Percentiles rank a stretch among this genome's conserved stretches.
Conservation (phyloP, 441 rosid genomes). For the Rhodomyrtus psidioides region DNA sequence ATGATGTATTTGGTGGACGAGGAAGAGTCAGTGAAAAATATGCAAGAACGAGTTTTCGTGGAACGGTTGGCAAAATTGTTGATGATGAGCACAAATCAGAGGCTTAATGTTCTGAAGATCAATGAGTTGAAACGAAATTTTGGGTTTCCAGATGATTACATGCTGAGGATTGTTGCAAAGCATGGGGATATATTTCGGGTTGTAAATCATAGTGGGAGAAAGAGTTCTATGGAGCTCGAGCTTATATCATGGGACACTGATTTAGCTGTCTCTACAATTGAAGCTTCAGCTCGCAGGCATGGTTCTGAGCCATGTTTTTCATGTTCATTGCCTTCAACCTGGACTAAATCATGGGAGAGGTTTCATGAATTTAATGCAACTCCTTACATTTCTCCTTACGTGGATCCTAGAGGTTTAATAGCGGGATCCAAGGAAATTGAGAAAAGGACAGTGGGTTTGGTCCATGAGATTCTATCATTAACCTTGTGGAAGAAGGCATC, state of each 20-base stretch:
- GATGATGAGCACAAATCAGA: conserved; percentile 72
- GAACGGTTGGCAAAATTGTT: conserved; percentile 64
- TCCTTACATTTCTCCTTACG: conserved; percentile 73
- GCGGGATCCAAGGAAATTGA: conserved; percentile 70
- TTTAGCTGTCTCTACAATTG: conserved; percentile 63
- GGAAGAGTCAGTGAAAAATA: conserved; percentile 63
- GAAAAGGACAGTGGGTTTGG: conserved; percentile 62
- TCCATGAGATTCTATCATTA: conserved; percentile 70
- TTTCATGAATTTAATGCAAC: conserved; percentile 60
- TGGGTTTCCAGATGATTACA: conserved; percentile 80
- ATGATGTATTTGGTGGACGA: conserved; percentile 76
- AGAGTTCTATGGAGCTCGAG: conserved; percentile 91
- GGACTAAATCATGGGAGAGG: conserved; percentile 74
- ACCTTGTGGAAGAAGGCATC: conserved; percentile 86
- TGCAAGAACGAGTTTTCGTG: conserved; percentile 48
- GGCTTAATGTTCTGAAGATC: conserved; percentile 67
- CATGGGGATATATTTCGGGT: conserved; percentile 54
- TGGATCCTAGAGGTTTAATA: conserved; percentile 19
- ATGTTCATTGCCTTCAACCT: conserved; percentile 62
- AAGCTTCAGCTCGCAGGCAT: conserved; percentile 39
- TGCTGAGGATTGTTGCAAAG: conserved; percentile 58
- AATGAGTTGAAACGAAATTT: conserved; percentile 68
- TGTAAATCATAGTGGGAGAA: conserved; percentile 64
- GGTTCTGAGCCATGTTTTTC: conserved; percentile 51
- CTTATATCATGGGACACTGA: conserved; percentile 66